phyloP scores from a whole-genome alignment of 805 yeast species.

The Zygoascus ofunaensis region DNA sequence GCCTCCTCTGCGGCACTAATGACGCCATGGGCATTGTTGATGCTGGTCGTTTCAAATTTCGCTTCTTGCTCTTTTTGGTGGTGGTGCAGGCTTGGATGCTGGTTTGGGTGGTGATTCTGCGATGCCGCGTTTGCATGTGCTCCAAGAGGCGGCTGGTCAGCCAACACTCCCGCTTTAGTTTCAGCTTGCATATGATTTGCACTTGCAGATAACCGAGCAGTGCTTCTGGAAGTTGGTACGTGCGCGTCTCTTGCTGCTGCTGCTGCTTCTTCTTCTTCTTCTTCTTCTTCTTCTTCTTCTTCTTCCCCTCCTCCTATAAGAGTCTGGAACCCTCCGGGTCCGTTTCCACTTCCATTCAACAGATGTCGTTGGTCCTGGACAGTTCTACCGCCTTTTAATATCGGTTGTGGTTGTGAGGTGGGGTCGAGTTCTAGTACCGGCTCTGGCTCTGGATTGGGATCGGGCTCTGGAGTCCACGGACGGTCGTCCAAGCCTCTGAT shows the following conservation, averaged over 20 bases:
- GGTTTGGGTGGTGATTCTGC: neutral
- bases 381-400: neutral
- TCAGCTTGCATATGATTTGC: neutral
- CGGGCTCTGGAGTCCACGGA: neutral
- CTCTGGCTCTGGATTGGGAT: too few species aligned
- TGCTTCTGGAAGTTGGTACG: neutral
- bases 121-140: neutral
- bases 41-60: neutral
- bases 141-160: too few species aligned
- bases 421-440: too few species aligned
- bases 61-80: neutral
- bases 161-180: neutral
- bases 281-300: too few species aligned
- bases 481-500: neutral
- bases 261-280: too few species aligned
- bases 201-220: neutral
- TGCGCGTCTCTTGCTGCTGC: too few species aligned
- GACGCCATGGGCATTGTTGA: neutral
- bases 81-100: neutral
- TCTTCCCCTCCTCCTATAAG: too few species aligned
- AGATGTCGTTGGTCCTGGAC: neutral
- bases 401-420: neutral
- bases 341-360: neutral
- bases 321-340: too few species aligned
- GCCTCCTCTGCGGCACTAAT: neutral